Evolutionary conservation across 371 early-diverging fungal species (phyloP).

Genomic region (Lichtheimia corymbifera): DNA sequence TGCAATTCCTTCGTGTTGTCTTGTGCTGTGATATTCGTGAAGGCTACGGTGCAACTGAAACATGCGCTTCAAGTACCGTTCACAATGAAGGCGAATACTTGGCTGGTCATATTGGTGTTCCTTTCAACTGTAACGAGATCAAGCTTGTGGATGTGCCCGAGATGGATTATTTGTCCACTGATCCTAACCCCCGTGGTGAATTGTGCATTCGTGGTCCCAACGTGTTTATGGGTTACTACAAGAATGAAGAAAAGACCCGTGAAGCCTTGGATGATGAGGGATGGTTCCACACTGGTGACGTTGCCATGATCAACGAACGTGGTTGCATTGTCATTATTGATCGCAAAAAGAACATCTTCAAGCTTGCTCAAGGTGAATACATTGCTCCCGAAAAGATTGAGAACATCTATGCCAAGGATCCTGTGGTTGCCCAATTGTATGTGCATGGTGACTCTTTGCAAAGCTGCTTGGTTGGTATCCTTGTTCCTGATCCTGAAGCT

Average conservation of each 20-base stretch:
- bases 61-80: conserved; percentile 60
- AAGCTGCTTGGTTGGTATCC: conserved; percentile 76
- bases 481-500: conserved; percentile 80
- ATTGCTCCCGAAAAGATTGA: conserved; percentile 97
- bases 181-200: conserved; percentile 91
- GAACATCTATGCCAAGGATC: conserved; percentile 58
- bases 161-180: conserved; percentile 79
- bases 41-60: conserved; percentile 95
- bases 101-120: conserved; percentile 79
- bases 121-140: conserved; percentile 62
- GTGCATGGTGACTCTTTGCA: conserved; percentile 89
- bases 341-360: conserved; percentile 98
- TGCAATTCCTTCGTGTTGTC: conserved; percentile 87
- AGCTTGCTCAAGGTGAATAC: conserved; percentile 93
- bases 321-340: conserved; percentile 85
- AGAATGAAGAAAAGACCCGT: conserved; percentile 80
- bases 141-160: conserved; percentile 94
- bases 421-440: conserved; percentile 65
- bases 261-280: conserved; percentile 84
- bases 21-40: conserved; percentile 68
- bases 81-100: conserved; percentile 46
- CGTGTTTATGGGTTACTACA: conserved; percentile 83
- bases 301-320: conserved; percentile 75
- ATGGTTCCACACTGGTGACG: conserved; percentile 94
- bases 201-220: conserved; percentile 85